Conservation (phyloP, 495 filamentous ascomycete genomes). For the Physcia stellaris region DNA sequence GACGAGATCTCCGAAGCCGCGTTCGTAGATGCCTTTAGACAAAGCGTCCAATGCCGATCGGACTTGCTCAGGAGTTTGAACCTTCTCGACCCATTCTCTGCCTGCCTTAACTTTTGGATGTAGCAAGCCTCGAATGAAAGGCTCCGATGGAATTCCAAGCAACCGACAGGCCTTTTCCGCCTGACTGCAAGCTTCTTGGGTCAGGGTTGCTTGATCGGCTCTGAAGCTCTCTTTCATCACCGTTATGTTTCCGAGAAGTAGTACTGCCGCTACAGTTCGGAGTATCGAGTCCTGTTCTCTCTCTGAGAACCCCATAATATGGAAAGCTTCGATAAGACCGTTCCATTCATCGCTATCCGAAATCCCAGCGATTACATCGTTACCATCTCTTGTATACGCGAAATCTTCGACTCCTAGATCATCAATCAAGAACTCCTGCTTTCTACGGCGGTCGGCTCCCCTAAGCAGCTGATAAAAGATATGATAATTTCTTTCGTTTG, state of each 20-base stretch:
- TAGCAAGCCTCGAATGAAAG: slow-evolving; percentile 76
- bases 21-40: slow-evolving; percentile 94
- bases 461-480: slow-evolving; percentile 92
- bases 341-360: slow-evolving; percentile 89
- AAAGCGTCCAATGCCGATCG: slow-evolving; percentile 80
- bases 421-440: slow-evolving; percentile 60
- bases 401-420: slow-evolving; percentile 71
- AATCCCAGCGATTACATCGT: slow-evolving; percentile 79
- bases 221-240: slow-evolving; percentile 80
- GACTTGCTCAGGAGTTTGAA: slow-evolving; percentile 93
- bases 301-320: slow-evolving; percentile 85
- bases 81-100: slow-evolving; percentile 95
- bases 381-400: slow-evolving; percentile 78
- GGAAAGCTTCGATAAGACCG: slow-evolving; percentile 77
- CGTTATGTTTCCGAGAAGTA: slow-evolving; percentile 85
- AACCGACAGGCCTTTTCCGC: slow-evolving; percentile 68
- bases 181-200: slow-evolving; percentile 53
- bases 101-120: slow-evolving; percentile 92
- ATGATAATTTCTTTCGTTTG: slow-evolving; percentile 89
- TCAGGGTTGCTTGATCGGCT: slow-evolving; percentile 78
- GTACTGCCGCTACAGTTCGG: slow-evolving; percentile 74
- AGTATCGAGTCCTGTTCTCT: slow-evolving; percentile 74
- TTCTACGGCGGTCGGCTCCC: slow-evolving; percentile 61
- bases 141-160: slow-evolving; percentile 69
- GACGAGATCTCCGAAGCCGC: slow-evolving; percentile 87